Percentiles rank a stretch among this genome's conserved stretches.
These are phyloP conservation scores for Vigna mungo DNA, from an alignment of 306 rosid genomes.

Conservation along the genomic window DNA sequence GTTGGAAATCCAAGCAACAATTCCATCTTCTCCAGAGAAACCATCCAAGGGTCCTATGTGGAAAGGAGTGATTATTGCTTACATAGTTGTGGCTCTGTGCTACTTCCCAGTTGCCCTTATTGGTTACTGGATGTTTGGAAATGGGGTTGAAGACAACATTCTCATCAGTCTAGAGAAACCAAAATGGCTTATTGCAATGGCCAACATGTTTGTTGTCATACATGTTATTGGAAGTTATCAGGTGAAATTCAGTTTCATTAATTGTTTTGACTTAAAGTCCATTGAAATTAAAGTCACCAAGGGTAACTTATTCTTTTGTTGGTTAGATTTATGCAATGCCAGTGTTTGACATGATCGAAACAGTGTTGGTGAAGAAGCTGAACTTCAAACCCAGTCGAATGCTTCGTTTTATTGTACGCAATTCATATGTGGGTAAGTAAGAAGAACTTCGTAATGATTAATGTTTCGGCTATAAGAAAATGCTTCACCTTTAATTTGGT, in stretches of 20 bases:
- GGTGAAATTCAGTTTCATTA: slow-evolving; percentile 42
- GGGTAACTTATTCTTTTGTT: background rate
- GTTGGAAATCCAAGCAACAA: slow-evolving; percentile 84
- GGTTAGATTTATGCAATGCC: slow-evolving; percentile 87
- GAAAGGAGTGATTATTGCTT: slow-evolving; percentile 72
- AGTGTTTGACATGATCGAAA: slow-evolving; percentile 92
- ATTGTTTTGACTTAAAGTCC: too few relatives aligned
- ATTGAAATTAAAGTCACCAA: too few relatives aligned
- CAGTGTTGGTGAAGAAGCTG: slow-evolving; percentile 72
- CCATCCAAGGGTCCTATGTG: slow-evolving; percentile 87
- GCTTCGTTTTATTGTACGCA: slow-evolving; percentile 75
- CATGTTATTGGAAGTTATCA: slow-evolving; percentile 86
- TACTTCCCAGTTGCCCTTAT: slow-evolving; percentile 80
- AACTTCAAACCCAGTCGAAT: slow-evolving; percentile 54
- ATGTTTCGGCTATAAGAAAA: background rate
- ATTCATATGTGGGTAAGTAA: slow-evolving; percentile 71
- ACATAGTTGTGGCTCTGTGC: slow-evolving; percentile 70
- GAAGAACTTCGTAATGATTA: background rate
- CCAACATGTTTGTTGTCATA: slow-evolving; percentile 74
- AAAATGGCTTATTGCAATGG: slow-evolving; percentile 69
- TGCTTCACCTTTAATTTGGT: background rate
- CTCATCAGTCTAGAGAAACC: slow-evolving; percentile 69
- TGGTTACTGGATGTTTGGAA: slow-evolving; percentile 69
- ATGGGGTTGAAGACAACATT: slow-evolving; percentile 62
- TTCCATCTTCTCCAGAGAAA: slow-evolving; percentile 77